These are phyloP conservation scores for Penicillium salamii DNA, from an alignment of 495 filamentous ascomycete genomes.

Conservation along the genomic window DNA sequence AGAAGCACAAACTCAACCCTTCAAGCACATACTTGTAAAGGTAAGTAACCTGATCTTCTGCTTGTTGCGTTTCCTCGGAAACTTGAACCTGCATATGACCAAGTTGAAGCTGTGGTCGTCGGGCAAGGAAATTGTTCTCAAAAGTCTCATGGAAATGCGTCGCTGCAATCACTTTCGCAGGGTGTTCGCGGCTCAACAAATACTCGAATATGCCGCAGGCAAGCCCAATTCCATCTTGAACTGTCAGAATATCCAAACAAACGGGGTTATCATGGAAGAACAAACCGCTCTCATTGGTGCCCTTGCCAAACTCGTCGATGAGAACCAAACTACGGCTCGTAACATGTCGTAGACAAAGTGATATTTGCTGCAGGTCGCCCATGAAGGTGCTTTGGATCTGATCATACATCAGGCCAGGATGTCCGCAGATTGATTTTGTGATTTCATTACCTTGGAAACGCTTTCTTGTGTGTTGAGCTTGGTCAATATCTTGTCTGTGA, in stretches of 20 bases:
- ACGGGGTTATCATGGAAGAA: background rate
- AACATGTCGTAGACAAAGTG: conserved; percentile 71
- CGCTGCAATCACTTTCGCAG: conserved; percentile 80
- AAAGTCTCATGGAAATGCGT: conserved; percentile 98
- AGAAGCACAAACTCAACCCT: background rate
- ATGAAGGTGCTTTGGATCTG: conserved; percentile 88
- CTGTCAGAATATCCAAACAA: background rate
- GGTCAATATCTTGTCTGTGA: conserved; percentile 92
- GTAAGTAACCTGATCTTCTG: conserved; percentile 79
- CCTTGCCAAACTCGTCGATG: conserved; percentile 96
- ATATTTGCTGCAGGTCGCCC: conserved; percentile 87
- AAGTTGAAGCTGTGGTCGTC: conserved; percentile 60
- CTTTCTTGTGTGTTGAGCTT: conserved; percentile 85
- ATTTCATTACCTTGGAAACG: conserved; percentile 57
- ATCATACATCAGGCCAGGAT: background rate
- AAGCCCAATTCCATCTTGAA: conserved; percentile 77
- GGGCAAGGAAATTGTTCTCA: conserved; percentile 63
- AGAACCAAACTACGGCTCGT: conserved; percentile 77
- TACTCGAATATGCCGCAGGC: conserved; percentile 77
- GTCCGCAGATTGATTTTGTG: background rate
- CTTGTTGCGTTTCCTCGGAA: conserved; percentile 54
- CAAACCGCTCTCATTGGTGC: conserved; percentile 67
- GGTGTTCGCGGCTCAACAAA: conserved; percentile 57
- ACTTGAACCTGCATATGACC: conserved; percentile 87
- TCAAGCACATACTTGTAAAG: conserved; percentile 65